Base-by-base conservation (phyloP, 768 basidiomycete species). In the Trametes cinnabarina region DNA sequence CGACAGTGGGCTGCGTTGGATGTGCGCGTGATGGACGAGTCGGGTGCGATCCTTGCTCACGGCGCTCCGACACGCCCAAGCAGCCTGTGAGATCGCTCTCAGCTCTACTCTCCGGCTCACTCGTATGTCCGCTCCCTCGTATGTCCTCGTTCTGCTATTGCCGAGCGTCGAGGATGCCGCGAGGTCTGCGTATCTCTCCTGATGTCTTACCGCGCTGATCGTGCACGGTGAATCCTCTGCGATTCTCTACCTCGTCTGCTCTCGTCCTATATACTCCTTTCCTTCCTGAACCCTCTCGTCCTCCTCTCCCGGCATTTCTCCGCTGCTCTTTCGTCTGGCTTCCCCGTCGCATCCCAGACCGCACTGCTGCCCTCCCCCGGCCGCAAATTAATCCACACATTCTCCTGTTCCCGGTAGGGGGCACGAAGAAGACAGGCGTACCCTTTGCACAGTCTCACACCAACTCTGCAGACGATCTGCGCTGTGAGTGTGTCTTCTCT, bases 171-270 rank as follows among this genome's bases (percentile, higher is more conserved):
- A 32, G 30, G 30, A 32, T 32, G 30, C 30, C 30, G 6, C 30
- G 30, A 32, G 30, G 39, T 19, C 19, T n/a, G 8, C 25, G 23
- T 46, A 46, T 46, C 22, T 46, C 23, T 37, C 23, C 11, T 30
- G 22, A 15, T 30, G 32, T 32, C 7, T 32, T 6, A 32, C 7
- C 30, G 12, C 30, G 30, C 6, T 32, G 30, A 12, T 7, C 7
- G 30, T 32, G 30, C 30, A 55, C 61, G 61, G 61, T 62, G 57
- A 62, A 55, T 62, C 53, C 50, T 62, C 61, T 62, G 61, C 43
- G 61, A 58, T 62, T 62, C 57, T 12, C 23, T 26, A 42, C 35
- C 57, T 35, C 51, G 43, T 46, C 57, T 10, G 20, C 34, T 19
- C 20, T 39, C 3, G 47, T 39, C 30, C 58, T 50, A 44, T 49